Evolutionary conservation across 345 rosid genomes (phyloP).

Genomic region (Eucalyptus marginata): DNA sequence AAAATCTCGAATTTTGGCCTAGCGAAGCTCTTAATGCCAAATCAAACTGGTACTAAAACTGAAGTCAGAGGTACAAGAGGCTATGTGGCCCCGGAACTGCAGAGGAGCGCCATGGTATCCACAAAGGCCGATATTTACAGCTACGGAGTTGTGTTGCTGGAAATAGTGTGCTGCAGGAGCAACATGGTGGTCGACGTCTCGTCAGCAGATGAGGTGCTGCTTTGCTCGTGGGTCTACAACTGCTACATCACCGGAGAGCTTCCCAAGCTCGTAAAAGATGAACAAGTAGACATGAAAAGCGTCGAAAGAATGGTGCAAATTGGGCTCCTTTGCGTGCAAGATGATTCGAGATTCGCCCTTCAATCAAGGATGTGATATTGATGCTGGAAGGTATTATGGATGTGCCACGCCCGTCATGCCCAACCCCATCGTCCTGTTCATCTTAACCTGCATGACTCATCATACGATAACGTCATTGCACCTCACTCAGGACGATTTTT

Average conservation of each 20-base stretch:
- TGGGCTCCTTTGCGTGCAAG: slow-evolving; percentile 3
- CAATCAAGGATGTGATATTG: neutral
- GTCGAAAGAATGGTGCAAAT: slow-evolving; percentile 8
- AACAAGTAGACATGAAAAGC: neutral
- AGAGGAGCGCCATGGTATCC: neutral
- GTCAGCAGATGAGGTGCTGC: neutral
- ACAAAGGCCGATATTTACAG: slow-evolving; percentile 8
- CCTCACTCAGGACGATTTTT: neutral
- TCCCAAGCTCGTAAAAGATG: neutral
- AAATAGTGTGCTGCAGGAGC: slow-evolving; percentile 4
- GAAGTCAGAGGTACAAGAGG: neutral
- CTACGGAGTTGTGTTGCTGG: slow-evolving; percentile 12
- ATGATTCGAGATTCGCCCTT: slow-evolving; percentile 8
- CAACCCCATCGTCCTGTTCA: neutral
- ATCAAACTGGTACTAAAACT: neutral
- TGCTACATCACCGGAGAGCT: neutral
- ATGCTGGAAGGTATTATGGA: slow-evolving; percentile 7
- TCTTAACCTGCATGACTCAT: neutral
- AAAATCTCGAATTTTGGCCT: slow-evolving; percentile 12
- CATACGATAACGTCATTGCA: neutral
- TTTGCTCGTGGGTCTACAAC: slow-evolving; percentile 1
- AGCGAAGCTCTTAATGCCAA: slow-evolving; percentile 6
- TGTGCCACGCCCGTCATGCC: neutral
- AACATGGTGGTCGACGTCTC: neutral
- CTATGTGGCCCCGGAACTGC: slow-evolving; percentile 12